Evolutionary conservation across 371 early-diverging fungal genomes (phyloP).

Genomic region (Blastocladiella emersonii): DNA sequence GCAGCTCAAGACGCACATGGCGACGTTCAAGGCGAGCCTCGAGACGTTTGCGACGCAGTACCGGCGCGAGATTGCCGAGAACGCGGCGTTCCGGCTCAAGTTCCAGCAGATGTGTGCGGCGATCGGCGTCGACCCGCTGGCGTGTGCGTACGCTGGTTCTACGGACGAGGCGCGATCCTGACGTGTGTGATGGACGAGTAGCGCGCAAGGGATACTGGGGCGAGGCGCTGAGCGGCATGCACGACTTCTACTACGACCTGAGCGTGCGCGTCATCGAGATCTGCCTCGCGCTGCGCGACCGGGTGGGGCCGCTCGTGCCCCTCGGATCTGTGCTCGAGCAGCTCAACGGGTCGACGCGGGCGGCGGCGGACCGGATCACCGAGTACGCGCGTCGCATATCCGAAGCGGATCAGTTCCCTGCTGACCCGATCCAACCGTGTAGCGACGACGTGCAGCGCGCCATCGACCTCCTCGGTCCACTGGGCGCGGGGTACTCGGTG

Average conservation of each 20-base stretch:
- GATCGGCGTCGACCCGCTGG: slow-evolving; percentile 90
- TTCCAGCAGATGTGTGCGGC: slow-evolving; percentile 87
- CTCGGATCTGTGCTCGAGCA: slow-evolving; percentile 57
- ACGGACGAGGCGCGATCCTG: background rate
- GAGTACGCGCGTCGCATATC: background rate
- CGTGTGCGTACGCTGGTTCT: slow-evolving; percentile 41
- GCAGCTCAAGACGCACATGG: slow-evolving; percentile 57
- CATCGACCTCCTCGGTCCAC: slow-evolving; percentile 64
- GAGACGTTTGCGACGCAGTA: slow-evolving; percentile 75
- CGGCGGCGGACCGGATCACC: background rate
- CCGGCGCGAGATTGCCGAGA: slow-evolving; percentile 70
- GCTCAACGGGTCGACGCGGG: slow-evolving; percentile 24
- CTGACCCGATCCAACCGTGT: background rate
- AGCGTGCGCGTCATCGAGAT: slow-evolving; percentile 81
- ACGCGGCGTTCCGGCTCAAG: slow-evolving; percentile 74
- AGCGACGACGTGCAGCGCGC: slow-evolving; percentile 75
- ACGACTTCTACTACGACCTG: slow-evolving; percentile 95
- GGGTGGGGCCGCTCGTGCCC: slow-evolving; percentile 83
- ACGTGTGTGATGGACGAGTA: slow-evolving; percentile 17
- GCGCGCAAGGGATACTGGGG: slow-evolving; percentile 92
- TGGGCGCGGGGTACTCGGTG: slow-evolving; percentile 75
- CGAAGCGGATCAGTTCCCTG: background rate
- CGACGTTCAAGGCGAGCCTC: slow-evolving; percentile 59
- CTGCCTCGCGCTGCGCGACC: slow-evolving; percentile 64
- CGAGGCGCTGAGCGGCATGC: slow-evolving; percentile 70